These are phyloP conservation scores for Hemileccinum hortonii DNA, from an alignment of 1,284 basidiomycete species.

Conservation along the genomic window DNA sequence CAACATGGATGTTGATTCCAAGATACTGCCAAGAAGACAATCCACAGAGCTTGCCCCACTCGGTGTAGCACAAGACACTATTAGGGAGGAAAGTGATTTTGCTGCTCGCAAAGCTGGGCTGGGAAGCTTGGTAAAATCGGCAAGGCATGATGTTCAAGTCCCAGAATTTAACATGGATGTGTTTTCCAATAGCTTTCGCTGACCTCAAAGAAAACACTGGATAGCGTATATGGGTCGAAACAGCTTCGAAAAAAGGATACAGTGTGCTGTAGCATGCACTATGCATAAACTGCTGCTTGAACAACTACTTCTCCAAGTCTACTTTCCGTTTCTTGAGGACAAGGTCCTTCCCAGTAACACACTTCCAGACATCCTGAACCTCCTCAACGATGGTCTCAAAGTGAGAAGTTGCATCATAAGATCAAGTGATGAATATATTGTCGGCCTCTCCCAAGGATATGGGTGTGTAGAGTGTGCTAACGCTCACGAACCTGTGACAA, in stretches of 20 bases:
- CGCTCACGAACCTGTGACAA: conserved; percentile 79
- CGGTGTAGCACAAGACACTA: conserved; percentile 29
- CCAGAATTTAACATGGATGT: conserved; percentile 84
- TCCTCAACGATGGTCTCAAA: conserved; percentile 98
- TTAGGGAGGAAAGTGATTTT: conserved; percentile 55
- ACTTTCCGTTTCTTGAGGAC: conserved; percentile 83
- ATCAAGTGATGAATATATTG: conserved; percentile 95
- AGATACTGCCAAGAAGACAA: conserved; percentile 56
- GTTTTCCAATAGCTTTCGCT: conserved; percentile 35
- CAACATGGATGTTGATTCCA: conserved; percentile 76
- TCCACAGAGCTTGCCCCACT: conserved; percentile 42
- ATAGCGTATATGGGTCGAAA: conserved; percentile 9
- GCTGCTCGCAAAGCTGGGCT: conserved; percentile 70
- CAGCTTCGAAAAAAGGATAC: conserved; percentile 15
- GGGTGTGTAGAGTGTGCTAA: conserved; percentile 88
- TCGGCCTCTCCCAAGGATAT: conserved; percentile 79
- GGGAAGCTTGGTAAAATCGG: conserved; percentile 81
- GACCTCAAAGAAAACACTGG: conserved; percentile 1
- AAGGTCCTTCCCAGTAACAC: conserved; percentile 73
- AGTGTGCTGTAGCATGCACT: conserved; percentile 8
- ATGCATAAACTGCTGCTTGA: conserved; percentile 10
- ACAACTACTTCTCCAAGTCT: conserved; percentile 56
- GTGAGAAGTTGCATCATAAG: conserved; percentile 98
- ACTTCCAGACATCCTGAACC: conserved; percentile 90
- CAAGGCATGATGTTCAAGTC: conserved; percentile 82